Evolutionary conservation across 805 yeast species (phyloP).

Genomic region (Lipomyces spencermartinsiae): DNA sequence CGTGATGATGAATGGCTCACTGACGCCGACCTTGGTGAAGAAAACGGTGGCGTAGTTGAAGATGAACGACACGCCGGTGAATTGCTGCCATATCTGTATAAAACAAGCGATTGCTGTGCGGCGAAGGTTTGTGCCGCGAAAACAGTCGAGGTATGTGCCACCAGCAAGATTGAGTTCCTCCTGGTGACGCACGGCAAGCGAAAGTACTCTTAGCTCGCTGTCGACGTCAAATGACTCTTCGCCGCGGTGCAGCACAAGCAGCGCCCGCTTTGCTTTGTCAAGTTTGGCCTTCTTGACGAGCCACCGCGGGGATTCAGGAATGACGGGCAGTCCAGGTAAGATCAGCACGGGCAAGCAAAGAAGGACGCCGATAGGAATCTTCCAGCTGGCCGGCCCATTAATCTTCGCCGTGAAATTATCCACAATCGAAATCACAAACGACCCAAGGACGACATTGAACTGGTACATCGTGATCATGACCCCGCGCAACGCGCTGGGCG

Average conservation of each 20-base stretch:
- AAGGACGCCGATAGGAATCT: constrained; percentile 69
- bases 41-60: constrained; percentile 7
- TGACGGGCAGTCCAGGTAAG: constrained; percentile 61
- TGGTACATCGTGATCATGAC: constrained; percentile 77
- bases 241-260: constrained; percentile 12
- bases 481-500: constrained; percentile 80
- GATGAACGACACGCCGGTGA: background rate
- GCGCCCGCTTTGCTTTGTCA: constrained; percentile 55
- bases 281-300: constrained; percentile 62
- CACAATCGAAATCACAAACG: constrained; percentile 66
- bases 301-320: constrained; percentile 81
- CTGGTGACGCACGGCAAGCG: background rate
- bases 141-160: constrained; percentile 20
- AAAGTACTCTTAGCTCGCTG: background rate
- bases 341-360: constrained; percentile 40
- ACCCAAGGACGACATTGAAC: constrained; percentile 70
- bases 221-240: background rate
- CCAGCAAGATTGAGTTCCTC: constrained; percentile 1
- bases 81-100: constrained; percentile 37
- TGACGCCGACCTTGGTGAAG: constrained; percentile 1
- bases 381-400: constrained; percentile 60
- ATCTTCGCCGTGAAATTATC: constrained; percentile 67
- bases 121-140: constrained; percentile 29
- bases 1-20: background rate
- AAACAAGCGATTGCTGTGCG: constrained; percentile 45